Evolutionary conservation across 768 basidiomycete species (phyloP), one percentile per base, ranked within the genome.

Genomic region (Clitopilus hobsonii): DNA sequence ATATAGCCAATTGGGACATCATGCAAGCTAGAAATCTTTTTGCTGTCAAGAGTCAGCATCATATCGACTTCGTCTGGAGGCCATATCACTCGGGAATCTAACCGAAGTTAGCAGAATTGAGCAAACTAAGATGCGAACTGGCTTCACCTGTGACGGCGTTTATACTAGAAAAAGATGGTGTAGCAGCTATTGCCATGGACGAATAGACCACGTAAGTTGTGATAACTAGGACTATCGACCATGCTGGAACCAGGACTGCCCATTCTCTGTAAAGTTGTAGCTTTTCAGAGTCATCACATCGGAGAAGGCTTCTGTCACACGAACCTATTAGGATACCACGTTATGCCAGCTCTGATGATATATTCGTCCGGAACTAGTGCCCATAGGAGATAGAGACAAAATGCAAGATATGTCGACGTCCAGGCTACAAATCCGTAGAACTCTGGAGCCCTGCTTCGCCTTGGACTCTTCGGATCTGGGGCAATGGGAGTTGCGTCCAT

Each of bases 391-490:
- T 88, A 93, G 23, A 89, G 62, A 52, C 80, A 67, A 64, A 88
- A 94, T 1, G 83, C 69, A 24, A 92, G 69, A 51, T 81, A 84
- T 0, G 93, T 93, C 0, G 84, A 84, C 7, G 85, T 84, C 86
- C 85, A 90, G 14, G 89, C 89, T 4, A 89, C 89, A 65, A 94
- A 94, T n/a, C 93, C 92, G 61, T 93, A 92, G 63, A 93, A 88
- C 70, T 94, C 92, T 38, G 88, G 80, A 11, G 89, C 88, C 7
- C 88, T 83, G 66, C 84, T 87, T 57, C 81, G 49, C 16, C 6
- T 32, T 27, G 49, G 8, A 27, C 10, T 22, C n/a, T 6, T 49
- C 14, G 23, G 5, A 23, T 27, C 8, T 24, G 49, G 52, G 2
- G 27, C 28, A 28, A 27, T 16, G 20, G 29, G 27, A 7, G 30